Evolutionary conservation across 2,329 filamentous ascomycete species (phyloP).

Genomic region (Botrytis paeoniae): DNA sequence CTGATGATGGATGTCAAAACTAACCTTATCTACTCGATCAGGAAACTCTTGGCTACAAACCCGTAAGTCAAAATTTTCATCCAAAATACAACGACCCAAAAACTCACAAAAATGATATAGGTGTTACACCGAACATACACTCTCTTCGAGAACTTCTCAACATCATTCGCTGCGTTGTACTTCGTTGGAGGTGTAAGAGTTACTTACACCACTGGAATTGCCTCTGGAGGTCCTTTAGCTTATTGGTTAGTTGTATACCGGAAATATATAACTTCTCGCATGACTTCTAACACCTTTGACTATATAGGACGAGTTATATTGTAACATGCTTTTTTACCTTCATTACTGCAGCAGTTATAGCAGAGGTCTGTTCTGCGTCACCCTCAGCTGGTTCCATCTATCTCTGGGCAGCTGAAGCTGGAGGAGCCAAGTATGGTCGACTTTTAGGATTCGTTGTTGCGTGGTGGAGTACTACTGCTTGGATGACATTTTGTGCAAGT

Average conservation of each 20-base stretch:
- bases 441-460: conserved; percentile 24
- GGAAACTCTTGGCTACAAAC: conserved; percentile 54
- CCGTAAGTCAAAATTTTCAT: conserved; percentile 41
- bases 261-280: conserved; percentile 11
- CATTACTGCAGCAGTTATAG: conserved; percentile 23
- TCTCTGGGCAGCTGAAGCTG: conserved; percentile 22
- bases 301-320: conserved; percentile 54
- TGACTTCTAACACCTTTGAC: neutral
- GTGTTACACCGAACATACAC: conserved; percentile 53
- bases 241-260: conserved; percentile 48
- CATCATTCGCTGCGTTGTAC: conserved; percentile 58
- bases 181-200: conserved; percentile 59
- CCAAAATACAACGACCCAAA: neutral
- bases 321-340: conserved; percentile 24
- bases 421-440: conserved; percentile 22
- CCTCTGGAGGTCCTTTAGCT: conserved; percentile 57
- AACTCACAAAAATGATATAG: conserved; percentile 25
- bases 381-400: conserved; percentile 26
- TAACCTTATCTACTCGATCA: conserved; percentile 27
- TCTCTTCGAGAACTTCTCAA: conserved; percentile 57
- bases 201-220: conserved; percentile 61
- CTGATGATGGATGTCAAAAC: neutral
- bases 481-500: conserved; percentile 24
- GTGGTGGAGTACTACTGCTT: conserved; percentile 24
- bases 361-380: conserved; percentile 24